Evolutionary conservation across 768 basidiomycete genomes (phyloP).

Genomic region (Leucocoprinus birnbaumii): DNA sequence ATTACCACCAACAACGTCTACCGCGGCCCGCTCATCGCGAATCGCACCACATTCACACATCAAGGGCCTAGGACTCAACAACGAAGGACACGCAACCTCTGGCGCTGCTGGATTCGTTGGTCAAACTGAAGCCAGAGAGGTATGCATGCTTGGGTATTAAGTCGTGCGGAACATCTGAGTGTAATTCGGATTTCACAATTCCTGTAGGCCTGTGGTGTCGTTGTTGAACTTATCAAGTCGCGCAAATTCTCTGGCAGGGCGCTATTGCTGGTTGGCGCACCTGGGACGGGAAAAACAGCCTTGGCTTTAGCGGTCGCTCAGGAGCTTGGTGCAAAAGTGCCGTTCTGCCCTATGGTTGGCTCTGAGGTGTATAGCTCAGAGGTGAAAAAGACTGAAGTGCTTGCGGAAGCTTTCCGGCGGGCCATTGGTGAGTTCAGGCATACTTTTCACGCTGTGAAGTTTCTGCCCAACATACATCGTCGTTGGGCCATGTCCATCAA

Average conservation of each 20-base stretch:
- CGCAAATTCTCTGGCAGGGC: conserved; percentile 94
- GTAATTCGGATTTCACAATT: neutral
- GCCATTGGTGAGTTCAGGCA: conserved; percentile 76
- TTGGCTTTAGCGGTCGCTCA: conserved; percentile 94
- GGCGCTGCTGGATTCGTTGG: conserved; percentile 89
- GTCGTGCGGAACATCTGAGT: neutral
- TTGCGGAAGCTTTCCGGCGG: conserved; percentile 91
- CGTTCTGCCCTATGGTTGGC: conserved; percentile 99
- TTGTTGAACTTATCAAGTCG: conserved; percentile 86
- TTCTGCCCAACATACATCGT: neutral
- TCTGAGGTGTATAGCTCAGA: conserved; percentile 95
- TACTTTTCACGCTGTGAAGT: neutral
- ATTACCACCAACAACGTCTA: conserved; percentile 60
- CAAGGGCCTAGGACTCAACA: conserved; percentile 87
- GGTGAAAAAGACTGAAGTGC: conserved; percentile 98
- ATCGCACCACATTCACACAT: conserved; percentile 95
- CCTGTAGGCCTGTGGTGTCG: conserved; percentile 82
- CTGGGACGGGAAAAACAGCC: conserved; percentile 98
- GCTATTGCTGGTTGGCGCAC: conserved; percentile 88
- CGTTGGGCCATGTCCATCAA: too few species aligned
- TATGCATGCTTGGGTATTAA: conserved; percentile 25
- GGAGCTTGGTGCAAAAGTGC: conserved; percentile 91
- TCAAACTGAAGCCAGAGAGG: conserved; percentile 88
- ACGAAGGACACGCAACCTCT: conserved; percentile 74
- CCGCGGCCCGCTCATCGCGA: conserved; percentile 67